Percentiles rank a stretch among this genome's conserved stretches.
phyloP scores from a whole-genome alignment of 306 rosid genomes.

The Cyamopsis tetragonoloba region DNA sequence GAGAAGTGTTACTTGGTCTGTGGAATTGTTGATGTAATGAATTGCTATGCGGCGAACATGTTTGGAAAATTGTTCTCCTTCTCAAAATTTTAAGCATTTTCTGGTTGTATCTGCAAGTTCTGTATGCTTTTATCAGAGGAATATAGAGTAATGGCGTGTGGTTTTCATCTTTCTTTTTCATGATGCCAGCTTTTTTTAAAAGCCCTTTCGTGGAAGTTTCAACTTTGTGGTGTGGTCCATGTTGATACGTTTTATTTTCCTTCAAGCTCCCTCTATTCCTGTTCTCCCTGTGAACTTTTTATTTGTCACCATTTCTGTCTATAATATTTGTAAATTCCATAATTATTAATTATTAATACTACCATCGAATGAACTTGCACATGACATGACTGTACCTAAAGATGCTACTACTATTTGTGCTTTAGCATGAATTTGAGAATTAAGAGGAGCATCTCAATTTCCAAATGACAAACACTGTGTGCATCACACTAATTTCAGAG shows the following conservation, averaged over 20 bases:
- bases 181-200: constrained; percentile 24
- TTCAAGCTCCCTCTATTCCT: background rate
- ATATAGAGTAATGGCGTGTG: constrained; percentile 24
- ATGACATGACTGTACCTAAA: background rate
- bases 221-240: constrained; percentile 13
- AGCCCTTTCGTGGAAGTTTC: constrained; percentile 25
- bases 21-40: constrained; percentile 1
- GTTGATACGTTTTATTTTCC: constrained; percentile 20
- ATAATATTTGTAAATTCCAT: too few relatives aligned
- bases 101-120: background rate
- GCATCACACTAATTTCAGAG: too few relatives aligned
- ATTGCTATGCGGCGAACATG: background rate
- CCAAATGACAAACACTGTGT: too few relatives aligned
- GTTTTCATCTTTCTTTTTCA: constrained; percentile 33
- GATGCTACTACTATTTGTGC: too few relatives aligned
- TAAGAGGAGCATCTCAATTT: background rate
- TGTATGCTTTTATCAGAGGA: background rate
- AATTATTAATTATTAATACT: background rate
- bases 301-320: background rate
- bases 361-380: background rate
- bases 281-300: constrained; percentile 12
- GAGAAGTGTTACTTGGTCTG: constrained; percentile 16
- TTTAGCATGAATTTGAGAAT: background rate
- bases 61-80: background rate
- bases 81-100: background rate